Percentiles rank a stretch among this genome's conserved stretches.
phyloP scores from a whole-genome alignment of 306 rosid genomes.

The Pyrus betulifolia region DNA sequence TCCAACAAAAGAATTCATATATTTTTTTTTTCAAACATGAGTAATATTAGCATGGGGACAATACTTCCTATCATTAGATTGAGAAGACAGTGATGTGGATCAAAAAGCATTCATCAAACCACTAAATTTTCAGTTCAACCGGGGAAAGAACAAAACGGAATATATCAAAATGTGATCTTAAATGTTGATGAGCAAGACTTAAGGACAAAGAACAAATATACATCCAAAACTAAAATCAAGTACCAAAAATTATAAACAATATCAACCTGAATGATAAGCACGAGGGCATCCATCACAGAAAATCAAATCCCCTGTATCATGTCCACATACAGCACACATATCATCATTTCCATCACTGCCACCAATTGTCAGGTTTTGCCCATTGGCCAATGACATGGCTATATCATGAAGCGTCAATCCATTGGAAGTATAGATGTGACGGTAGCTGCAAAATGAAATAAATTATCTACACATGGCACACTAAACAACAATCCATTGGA shows the following conservation, averaged over 20 bases:
- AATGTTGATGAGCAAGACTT: neutral
- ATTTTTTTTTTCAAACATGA: neutral
- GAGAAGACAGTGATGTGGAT: neutral
- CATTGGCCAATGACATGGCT: conserved; percentile 88
- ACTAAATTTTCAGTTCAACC: neutral
- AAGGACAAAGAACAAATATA: neutral
- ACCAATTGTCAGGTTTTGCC: conserved; percentile 84
- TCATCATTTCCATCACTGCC: conserved; percentile 96
- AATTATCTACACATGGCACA: conserved; percentile 14
- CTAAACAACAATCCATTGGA: conserved; percentile 55
- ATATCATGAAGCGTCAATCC: conserved; percentile 97
- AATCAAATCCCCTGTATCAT: conserved; percentile 74
- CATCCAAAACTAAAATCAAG: neutral
- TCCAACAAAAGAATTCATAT: neutral
- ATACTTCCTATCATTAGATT: neutral
- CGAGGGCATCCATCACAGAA: conserved; percentile 87
- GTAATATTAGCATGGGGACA: neutral
- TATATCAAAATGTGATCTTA: neutral
- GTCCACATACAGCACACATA: conserved; percentile 93
- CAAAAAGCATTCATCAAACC: neutral
- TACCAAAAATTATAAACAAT: neutral
- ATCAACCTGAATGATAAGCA: conserved; percentile 85
- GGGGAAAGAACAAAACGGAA: neutral
- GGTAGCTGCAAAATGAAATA: conserved; percentile 58
- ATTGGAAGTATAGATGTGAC: conserved; percentile 89